phyloP scores from a whole-genome alignment of 768 basidiomycete species.

The Royoungia palumana region DNA sequence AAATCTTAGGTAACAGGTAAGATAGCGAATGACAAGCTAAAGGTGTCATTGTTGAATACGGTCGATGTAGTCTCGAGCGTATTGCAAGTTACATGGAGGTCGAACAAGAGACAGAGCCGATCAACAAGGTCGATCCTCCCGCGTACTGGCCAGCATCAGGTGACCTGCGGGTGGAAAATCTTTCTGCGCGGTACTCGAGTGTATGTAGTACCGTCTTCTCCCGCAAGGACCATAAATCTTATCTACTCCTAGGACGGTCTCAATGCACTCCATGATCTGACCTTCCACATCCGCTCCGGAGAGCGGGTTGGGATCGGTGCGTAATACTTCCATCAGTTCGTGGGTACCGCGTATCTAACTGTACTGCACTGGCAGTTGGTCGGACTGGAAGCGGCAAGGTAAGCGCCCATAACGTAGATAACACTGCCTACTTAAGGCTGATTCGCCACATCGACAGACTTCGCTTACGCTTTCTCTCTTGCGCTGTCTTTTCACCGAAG shows the following conservation, averaged over 20 bases:
- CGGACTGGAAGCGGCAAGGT: slow-evolving; percentile 11
- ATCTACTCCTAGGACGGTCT: not conserved
- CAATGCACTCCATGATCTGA: not conserved
- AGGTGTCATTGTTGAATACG: not conserved
- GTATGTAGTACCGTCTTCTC: not conserved
- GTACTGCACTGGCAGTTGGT: slow-evolving; percentile 3
- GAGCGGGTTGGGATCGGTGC: slow-evolving; percentile 9
- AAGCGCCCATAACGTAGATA: not conserved
- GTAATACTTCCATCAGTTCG: not conserved
- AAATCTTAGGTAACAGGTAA: slow-evolving; percentile 20
- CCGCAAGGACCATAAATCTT: not conserved
- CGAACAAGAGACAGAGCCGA: slow-evolving; percentile 48
- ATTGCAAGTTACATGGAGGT: slow-evolving; percentile 51
- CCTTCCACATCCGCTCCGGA: slow-evolving; percentile 5
- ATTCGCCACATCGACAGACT: slow-evolving; percentile 27
- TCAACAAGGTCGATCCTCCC: slow-evolving; percentile 43
- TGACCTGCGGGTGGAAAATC: slow-evolving; percentile 47
- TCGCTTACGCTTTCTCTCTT: slow-evolving; percentile 51
- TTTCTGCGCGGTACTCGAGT: slow-evolving; percentile 52
- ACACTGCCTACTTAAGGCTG: not conserved
- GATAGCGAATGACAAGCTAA: not conserved
- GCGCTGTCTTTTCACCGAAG: slow-evolving; percentile 47
- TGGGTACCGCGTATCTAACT: not conserved
- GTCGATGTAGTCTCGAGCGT: slow-evolving; percentile 26
- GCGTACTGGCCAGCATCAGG: slow-evolving; percentile 67